These are phyloP conservation scores for Akebia trifoliata DNA, from an alignment of 164 flowering plant genomes.

Conservation along the genomic window DNA sequence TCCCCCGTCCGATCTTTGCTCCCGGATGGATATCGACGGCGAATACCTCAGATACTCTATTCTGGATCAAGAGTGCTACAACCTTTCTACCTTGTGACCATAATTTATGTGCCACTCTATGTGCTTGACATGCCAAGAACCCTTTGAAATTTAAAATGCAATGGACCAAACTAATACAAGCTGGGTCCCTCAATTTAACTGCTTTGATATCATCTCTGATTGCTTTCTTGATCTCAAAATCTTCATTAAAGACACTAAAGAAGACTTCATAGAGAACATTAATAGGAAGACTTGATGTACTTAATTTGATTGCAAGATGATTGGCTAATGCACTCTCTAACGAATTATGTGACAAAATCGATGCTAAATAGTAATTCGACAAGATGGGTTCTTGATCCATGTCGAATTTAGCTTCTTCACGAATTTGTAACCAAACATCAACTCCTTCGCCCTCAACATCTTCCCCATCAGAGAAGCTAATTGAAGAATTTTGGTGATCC, in stretches of 20 bases:
- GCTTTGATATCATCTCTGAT: conserved; percentile 50
- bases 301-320: conserved; percentile 41
- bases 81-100: conserved; percentile 53
- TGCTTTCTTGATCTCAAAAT: conserved; percentile 33
- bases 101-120: conserved; percentile 54
- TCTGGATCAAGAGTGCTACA: conserved; percentile 58
- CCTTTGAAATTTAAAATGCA: conserved; percentile 76
- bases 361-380: conserved; percentile 39
- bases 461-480: background rate
- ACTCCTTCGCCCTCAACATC: conserved; percentile 15
- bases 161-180: conserved; percentile 57
- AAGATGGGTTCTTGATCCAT: conserved; percentile 54
- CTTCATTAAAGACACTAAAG: conserved; percentile 29
- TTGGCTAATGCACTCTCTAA: conserved; percentile 48
- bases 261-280: conserved; percentile 48
- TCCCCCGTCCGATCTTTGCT: conserved; percentile 67
- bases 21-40: conserved; percentile 82
- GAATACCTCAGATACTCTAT: conserved; percentile 60
- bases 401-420: conserved; percentile 48
- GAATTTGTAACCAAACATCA: conserved; percentile 45
- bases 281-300: conserved; percentile 37
- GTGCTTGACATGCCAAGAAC: conserved; percentile 62
- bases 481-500: conserved; percentile 13
- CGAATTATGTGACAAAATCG: conserved; percentile 44
- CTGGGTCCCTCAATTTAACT: conserved; percentile 65